Evolutionary conservation across 768 basidiomycete genomes (phyloP), one percentile per base, ranked within the genome.

Genomic region (Kwoniella europaea): DNA sequence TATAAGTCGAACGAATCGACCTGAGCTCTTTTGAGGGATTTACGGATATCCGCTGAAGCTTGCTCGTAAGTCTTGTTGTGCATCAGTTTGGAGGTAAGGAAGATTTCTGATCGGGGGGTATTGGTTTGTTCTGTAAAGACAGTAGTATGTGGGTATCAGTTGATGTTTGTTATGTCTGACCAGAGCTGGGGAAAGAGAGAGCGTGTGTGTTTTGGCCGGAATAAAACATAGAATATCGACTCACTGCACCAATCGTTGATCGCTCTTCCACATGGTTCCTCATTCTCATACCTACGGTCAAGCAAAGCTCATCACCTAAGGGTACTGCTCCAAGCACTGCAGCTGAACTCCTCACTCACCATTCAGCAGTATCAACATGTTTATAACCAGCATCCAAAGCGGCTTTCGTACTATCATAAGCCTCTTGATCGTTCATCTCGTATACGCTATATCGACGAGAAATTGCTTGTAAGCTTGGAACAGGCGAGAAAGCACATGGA

Each of bases 61-160:
- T 71, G 79, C 3, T 86, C 85, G 77, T 89, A 88, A 27, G 86
- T 86, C 52, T 84, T 78, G 82, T 91, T 91, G 62, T 82, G 71
- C 83, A 86, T 89, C 61, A 91, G 86, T 83, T 92, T 91, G 20
- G 90, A 91, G 41, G 89, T 91, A 82, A 88, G 90, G 85, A 88
- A 91, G 75, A 93, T 86, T 20, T 87, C 87, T 12, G 84, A 83
- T 29, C 90, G 88, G 60, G 88, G 87, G 10, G 86, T 86, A 63
- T 84, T 53, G 57, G 63, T 75, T 46, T 71, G 62, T 59, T 77
- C 76, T 78, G 50, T 41, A 52, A 27, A 29, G 5, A 35, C 35
- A 35, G 35, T 35, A 35, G 35, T 35, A 35, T 35, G 35, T 9
- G 35, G 35, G 35, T 35, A 35, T 35, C 7, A 35, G 35, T 35